Percentiles rank a stretch among this genome's conserved stretches.
Conservation (phyloP, 2,329 filamentous ascomycete genomes). For the Neofusicoccum kwambonambiense region DNA sequence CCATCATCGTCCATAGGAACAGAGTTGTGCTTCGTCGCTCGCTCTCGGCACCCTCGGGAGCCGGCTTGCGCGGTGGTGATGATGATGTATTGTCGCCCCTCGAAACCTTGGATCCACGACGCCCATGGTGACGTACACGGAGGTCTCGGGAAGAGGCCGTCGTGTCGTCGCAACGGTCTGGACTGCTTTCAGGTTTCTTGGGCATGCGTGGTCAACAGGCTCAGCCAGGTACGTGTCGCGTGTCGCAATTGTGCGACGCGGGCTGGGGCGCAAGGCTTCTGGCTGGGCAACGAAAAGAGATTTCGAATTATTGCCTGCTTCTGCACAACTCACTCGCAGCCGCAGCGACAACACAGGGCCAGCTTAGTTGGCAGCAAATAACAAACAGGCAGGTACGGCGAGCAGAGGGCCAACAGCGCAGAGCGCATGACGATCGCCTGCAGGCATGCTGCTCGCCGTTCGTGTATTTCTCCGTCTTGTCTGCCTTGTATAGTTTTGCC, state of each 20-base stretch:
- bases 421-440: neutral
- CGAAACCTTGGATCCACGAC: neutral
- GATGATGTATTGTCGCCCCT: neutral
- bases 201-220: no score
- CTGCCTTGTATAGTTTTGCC: neutral
- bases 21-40: no score
- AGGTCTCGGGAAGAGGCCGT: neutral
- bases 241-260: no score
- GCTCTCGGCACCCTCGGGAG: neutral
- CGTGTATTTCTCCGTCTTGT: neutral
- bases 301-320: neutral
- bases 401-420: neutral
- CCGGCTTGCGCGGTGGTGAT: neutral
- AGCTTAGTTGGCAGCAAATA: neutral
- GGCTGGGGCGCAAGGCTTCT: no score
- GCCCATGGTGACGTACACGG: neutral
- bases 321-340: neutral
- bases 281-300: no score
- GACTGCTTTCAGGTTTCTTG: no score
- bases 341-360: neutral
- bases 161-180: no score
- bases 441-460: neutral
- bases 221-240: no score
- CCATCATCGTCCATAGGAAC: neutral
- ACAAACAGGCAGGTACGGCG: neutral